A percentile compares a stretch with the other conserved stretches of the same genome.
phyloP scores from a whole-genome alignment of 129 eudicot genomes.

The Tanacetum coccineum region DNA sequence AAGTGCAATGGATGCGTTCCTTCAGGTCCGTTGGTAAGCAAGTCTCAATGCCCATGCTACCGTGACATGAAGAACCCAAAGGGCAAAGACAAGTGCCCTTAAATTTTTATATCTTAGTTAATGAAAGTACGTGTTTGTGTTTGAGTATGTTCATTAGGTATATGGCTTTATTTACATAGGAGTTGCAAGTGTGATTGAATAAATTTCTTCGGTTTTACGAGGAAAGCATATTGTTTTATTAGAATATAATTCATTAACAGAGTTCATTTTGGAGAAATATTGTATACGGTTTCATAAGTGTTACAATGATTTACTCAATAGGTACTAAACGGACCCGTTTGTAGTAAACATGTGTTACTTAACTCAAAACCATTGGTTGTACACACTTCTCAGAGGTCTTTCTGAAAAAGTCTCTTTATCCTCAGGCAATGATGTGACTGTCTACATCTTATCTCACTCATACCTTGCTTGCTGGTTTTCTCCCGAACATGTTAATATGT shows the following conservation, averaged over 20 bases:
- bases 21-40: constrained; percentile 27
- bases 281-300: neutral
- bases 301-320: neutral
- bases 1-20: constrained; percentile 32
- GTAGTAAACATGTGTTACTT: too few relatives aligned
- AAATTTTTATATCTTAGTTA: neutral
- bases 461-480: too few relatives aligned
- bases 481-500: too few relatives aligned
- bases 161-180: neutral
- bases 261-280: neutral
- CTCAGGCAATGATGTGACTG: too few relatives aligned
- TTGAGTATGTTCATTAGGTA: neutral
- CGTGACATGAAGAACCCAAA: constrained; percentile 32
- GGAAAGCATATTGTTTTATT: neutral
- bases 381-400: too few relatives aligned
- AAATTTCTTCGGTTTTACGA: constrained; percentile 6
- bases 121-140: neutral
- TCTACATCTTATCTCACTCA: too few relatives aligned
- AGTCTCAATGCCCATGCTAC: constrained; percentile 33
- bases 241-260: neutral
- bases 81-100: constrained; percentile 39
- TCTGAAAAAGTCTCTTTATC: too few relatives aligned
- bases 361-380: too few relatives aligned
- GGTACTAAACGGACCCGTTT: too few relatives aligned
- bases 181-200: neutral